phyloP scores from a whole-genome alignment of 331 rosid species.

The Malus hybrid region DNA sequence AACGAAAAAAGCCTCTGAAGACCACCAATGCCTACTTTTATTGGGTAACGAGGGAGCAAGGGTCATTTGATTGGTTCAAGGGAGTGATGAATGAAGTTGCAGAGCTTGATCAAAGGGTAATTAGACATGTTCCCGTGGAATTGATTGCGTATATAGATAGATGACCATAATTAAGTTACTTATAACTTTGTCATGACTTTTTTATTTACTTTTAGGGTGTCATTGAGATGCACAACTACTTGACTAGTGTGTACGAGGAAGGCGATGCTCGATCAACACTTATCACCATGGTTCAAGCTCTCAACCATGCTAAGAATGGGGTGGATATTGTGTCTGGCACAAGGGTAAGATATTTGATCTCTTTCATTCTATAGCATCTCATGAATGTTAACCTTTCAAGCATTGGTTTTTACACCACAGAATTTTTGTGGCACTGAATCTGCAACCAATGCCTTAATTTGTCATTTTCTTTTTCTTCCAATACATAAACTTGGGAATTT shows the following conservation, averaged over 20 bases:
- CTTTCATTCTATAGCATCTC: not conserved
- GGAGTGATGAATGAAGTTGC: constrained; percentile 99
- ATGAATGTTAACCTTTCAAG: not conserved
- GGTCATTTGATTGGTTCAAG: constrained; percentile 99
- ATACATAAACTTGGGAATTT: not conserved
- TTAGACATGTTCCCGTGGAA: constrained; percentile 6
- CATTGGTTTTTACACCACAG: not conserved
- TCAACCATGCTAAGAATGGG: constrained; percentile 97
- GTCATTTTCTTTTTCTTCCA: not conserved
- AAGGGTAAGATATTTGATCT: constrained; percentile 42
- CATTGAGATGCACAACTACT: constrained; percentile 99
- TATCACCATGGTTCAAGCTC: constrained; percentile 99
- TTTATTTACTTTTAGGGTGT: constrained; percentile 59
- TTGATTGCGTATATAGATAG: not conserved
- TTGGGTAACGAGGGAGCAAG: constrained; percentile 99
- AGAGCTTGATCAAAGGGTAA: constrained; percentile 93
- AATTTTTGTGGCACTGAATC: not conserved
- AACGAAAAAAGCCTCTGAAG: constrained; percentile 60
- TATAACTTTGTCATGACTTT: constrained; percentile 13
- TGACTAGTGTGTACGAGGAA: constrained; percentile 98
- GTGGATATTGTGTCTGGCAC: constrained; percentile 98
- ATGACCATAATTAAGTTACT: not conserved
- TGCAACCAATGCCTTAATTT: not conserved
- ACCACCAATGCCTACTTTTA: constrained; percentile 96
- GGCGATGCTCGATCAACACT: constrained; percentile 99